These are phyloP conservation scores for Sphagnum contortum DNA, from an alignment of 225 moss, liverwort and hornwort genomes.

Conservation along the genomic window DNA sequence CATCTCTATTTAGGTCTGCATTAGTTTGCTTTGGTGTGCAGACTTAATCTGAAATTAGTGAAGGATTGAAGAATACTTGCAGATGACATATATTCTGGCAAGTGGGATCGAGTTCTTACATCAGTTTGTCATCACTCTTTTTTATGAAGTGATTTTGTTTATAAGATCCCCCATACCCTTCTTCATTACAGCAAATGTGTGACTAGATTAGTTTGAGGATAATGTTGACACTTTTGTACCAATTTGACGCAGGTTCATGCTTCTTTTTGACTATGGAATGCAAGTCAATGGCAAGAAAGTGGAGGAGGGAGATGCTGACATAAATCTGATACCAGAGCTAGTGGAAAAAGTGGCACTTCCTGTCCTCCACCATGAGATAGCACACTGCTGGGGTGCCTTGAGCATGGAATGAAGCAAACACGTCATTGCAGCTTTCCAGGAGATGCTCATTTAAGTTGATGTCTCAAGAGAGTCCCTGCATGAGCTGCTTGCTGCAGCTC, in stretches of 20 bases:
- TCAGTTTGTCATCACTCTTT: no score
- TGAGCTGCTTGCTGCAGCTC: conserved; percentile 67
- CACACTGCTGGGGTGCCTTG: conserved; percentile 89
- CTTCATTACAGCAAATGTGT: no score
- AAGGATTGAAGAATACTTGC: no score
- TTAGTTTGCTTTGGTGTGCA: no score
- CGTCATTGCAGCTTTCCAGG: conserved; percentile 71
- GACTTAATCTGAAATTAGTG: no score
- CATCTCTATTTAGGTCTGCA: background rate
- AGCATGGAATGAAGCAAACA: conserved; percentile 70
- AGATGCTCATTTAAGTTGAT: conserved; percentile 76
- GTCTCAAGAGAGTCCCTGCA: conserved; percentile 75
- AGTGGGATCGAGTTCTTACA: no score
- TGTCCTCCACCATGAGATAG: conserved; percentile 83
- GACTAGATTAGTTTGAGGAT: no score
- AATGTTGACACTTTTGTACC: no score
- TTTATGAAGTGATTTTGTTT: no score
- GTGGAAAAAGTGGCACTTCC: conserved; percentile 96
- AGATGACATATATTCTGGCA: no score
- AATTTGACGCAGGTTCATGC: conserved; percentile 36
- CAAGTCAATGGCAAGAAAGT: conserved; percentile 39
- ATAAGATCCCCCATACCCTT: no score
- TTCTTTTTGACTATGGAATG: conserved; percentile 68
- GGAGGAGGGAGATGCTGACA: conserved; percentile 61
- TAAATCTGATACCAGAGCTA: conserved; percentile 74